Percentiles rank a stretch among this genome's conserved stretches.
phyloP scores from a whole-genome alignment of 495 filamentous ascomycete genomes.

The Daldinia childiae region DNA sequence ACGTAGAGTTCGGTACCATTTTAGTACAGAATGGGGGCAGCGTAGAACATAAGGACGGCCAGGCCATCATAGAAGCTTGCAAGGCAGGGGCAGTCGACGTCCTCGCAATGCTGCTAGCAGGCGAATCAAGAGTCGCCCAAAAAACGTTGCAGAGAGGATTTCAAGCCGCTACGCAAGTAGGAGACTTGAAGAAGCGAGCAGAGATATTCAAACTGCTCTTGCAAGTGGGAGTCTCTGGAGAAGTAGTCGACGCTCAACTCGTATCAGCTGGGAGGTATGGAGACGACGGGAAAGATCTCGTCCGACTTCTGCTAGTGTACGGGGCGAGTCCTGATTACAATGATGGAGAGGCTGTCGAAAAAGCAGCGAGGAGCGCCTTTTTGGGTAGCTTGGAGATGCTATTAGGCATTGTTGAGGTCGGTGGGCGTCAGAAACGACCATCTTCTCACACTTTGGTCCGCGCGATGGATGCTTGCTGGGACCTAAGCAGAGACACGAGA shows the following conservation, averaged over 20 bases:
- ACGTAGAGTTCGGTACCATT: constrained; percentile 53
- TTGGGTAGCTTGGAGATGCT: constrained; percentile 56
- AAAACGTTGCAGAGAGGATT: constrained; percentile 53
- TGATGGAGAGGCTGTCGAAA: constrained; percentile 59
- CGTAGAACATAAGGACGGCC: constrained; percentile 56
- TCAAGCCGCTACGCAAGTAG: constrained; percentile 54
- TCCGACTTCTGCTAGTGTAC: constrained; percentile 53
- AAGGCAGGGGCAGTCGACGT: constrained; percentile 51
- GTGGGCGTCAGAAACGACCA: constrained; percentile 47
- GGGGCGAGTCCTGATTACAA: constrained; percentile 57
- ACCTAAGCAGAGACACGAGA: constrained; percentile 52
- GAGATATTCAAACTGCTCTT: constrained; percentile 55
- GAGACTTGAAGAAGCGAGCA: constrained; percentile 51
- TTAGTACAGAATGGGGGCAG: constrained; percentile 54
- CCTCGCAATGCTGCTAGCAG: constrained; percentile 52
- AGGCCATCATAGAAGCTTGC: constrained; percentile 58
- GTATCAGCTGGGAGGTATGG: constrained; percentile 56
- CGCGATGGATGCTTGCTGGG: constrained; percentile 56
- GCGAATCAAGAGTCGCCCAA: constrained; percentile 44
- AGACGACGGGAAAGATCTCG: constrained; percentile 52
- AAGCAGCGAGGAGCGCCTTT: constrained; percentile 53
- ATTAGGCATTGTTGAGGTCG: constrained; percentile 50
- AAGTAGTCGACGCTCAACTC: constrained; percentile 56
- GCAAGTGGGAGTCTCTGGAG: constrained; percentile 52
- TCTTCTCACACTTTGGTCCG: constrained; percentile 52